These are phyloP conservation scores for Hypoxylon fuscum DNA, from an alignment of 495 filamentous ascomycete genomes.

Conservation along the genomic window DNA sequence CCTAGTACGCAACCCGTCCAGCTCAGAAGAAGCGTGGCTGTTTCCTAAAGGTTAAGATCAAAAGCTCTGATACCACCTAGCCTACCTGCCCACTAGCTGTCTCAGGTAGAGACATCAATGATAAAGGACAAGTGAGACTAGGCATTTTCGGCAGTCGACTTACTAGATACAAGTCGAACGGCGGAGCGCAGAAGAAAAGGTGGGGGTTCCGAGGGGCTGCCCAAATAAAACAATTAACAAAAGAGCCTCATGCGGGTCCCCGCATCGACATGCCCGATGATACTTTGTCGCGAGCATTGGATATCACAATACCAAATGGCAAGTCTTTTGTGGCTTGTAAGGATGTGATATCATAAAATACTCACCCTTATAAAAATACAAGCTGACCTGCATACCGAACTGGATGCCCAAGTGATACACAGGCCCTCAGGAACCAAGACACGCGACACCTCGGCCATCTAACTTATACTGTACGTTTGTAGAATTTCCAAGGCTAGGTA, in stretches of 20 bases:
- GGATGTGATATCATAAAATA: conserved; percentile 13
- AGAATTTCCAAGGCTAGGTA: conserved; percentile 30
- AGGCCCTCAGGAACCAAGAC: not conserved
- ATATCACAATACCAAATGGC: conserved; percentile 27
- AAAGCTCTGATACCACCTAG: not conserved
- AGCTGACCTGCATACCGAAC: conserved; percentile 7
- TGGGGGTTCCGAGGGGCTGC: conserved; percentile 10
- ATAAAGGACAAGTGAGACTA: not conserved
- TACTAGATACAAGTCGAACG: not conserved
- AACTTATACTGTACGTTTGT: conserved; percentile 22
- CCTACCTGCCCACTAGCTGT: not conserved
- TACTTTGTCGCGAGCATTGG: conserved; percentile 10
- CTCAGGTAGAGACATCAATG: not conserved
- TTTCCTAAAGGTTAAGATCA: conserved; percentile 16
- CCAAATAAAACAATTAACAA: conserved; percentile 8
- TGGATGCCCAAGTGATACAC: not conserved
- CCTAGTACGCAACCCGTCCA: not conserved
- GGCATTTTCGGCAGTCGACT: not conserved
- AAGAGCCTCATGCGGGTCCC: conserved; percentile 36
- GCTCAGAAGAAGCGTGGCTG: conserved; percentile 19
- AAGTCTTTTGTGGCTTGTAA: conserved; percentile 13
- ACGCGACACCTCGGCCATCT: conserved; percentile 1
- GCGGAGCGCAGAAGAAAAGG: conserved; percentile 6
- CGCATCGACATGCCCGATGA: conserved; percentile 11
- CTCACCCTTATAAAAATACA: conserved; percentile 1